phyloP scores from a whole-genome alignment of 768 basidiomycete genomes.

The Amanita pallidorosea region DNA sequence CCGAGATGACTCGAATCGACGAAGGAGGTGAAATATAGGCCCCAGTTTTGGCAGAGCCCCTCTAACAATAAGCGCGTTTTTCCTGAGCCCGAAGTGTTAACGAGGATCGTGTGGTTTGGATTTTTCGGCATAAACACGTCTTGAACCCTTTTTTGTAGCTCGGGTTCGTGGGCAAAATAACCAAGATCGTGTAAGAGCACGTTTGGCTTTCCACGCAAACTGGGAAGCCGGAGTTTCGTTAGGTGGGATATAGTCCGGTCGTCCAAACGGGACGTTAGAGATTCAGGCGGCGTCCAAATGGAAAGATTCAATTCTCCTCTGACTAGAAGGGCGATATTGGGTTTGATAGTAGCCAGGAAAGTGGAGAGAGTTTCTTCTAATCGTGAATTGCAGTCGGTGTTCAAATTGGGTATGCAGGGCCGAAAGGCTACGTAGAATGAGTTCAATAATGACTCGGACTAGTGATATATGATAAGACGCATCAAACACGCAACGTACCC shows the following conservation, averaged over 20 bases:
- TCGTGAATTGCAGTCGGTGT: no score
- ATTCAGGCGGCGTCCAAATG: slow-evolving; percentile 18
- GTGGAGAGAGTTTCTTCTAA: neutral
- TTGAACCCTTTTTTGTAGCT: slow-evolving; percentile 20
- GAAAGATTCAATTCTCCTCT: slow-evolving; percentile 21
- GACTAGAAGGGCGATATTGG: slow-evolving; percentile 13
- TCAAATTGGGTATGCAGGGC: neutral
- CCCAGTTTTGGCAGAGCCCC: slow-evolving; percentile 34
- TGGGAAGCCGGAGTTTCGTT: slow-evolving; percentile 20
- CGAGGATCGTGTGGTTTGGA: slow-evolving; percentile 29
- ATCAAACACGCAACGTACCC: neutral
- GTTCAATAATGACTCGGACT: neutral
- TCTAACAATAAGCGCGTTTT: slow-evolving; percentile 34
- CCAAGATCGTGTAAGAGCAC: slow-evolving; percentile 31
- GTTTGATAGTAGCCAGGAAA: neutral
- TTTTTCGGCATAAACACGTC: slow-evolving; percentile 31
- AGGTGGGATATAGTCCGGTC: slow-evolving; percentile 17
- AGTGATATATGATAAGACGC: neutral
- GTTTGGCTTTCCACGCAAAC: slow-evolving; percentile 26
- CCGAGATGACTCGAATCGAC: slow-evolving; percentile 34
- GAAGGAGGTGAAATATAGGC: slow-evolving; percentile 35
- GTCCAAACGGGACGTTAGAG: slow-evolving; percentile 8
- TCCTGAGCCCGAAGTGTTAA: slow-evolving; percentile 38
- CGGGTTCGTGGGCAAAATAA: slow-evolving; percentile 18
- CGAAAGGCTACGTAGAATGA: neutral